These are phyloP conservation scores for Blyttiomyces sp. DNA, from an alignment of 371 early-diverging fungal genomes.

Conservation along the genomic window DNA sequence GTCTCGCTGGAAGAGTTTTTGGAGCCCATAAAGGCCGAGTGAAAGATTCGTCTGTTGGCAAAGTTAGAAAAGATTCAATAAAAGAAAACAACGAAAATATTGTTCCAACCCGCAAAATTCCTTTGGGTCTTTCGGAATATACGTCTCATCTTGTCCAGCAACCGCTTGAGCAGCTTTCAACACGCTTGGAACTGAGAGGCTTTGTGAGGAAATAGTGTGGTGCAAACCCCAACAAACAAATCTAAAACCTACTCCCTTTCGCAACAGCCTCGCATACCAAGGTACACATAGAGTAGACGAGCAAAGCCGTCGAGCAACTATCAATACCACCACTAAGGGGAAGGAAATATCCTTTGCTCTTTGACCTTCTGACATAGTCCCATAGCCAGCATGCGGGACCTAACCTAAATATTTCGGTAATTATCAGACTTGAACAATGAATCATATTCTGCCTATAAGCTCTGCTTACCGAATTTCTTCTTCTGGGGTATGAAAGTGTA, in stretches of 20 bases:
- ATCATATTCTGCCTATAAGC: neutral
- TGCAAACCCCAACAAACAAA: neutral
- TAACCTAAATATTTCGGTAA: conserved; percentile 41
- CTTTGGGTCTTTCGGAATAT: conserved; percentile 71
- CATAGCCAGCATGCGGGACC: conserved; percentile 99
- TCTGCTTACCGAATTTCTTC: conserved; percentile 74
- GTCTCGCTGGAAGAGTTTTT: conserved; percentile 86
- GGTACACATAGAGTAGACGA: conserved; percentile 93
- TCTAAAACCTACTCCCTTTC: conserved; percentile 58
- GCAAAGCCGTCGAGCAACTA: conserved; percentile 88
- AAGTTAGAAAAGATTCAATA: neutral
- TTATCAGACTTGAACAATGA: conserved; percentile 4
- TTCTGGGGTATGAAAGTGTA: conserved; percentile 30
- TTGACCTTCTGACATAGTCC: conserved; percentile 95
- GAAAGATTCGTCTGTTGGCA: conserved; percentile 67
- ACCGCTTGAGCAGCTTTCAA: conserved; percentile 73
- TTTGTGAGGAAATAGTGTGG: no score
- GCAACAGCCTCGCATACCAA: conserved; percentile 70
- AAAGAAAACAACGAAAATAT: neutral
- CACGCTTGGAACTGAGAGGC: no score
- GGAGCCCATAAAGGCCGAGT: conserved; percentile 96
- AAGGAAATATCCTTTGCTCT: conserved; percentile 86
- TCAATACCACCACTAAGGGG: conserved; percentile 97
- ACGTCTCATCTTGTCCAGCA: conserved; percentile 59
- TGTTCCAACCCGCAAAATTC: conserved; percentile 69